Base-by-base conservation (phyloP, 106 monocot genomes). In the Posidonia australis region DNA sequence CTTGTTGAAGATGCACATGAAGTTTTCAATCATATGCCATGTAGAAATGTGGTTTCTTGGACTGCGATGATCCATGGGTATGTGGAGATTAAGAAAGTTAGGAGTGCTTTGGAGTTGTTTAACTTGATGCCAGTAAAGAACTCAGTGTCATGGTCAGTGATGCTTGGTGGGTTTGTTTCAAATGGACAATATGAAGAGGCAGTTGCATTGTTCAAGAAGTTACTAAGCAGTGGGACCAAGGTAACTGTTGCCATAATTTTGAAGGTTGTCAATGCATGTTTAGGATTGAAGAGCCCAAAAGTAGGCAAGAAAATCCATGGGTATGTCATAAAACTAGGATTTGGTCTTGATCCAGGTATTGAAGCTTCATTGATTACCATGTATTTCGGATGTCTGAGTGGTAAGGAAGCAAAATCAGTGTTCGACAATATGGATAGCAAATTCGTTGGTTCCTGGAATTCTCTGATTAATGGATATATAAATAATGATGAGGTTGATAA, bases 71-170 rank as follows among this genome's bases (percentile, higher is more conserved):
- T 58, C 12, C 19, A 58, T 13, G 27, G 27, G 12, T 58, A 31
- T 58, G 19, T 58, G 58, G 27, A 5, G 16, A n/a, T 58, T 58
- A 86, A 83, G 82, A 31, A 23, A 58, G n/a, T 58, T 58, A 6
- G 30, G 29, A 29, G 30, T 58, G 58, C 58, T 16, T 29, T 58
- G 58, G 58, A 58, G 29, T 58, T 58, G 27, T 58, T 29, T 17
- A 31, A 18, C 24, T 58, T 32, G 31, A n/a, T 29, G 30, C 80
- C 80, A 3, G 57, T 45, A 10, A 83, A 74, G 60, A 85, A 90
- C 70, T 52, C 22, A 5, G 82, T 85, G 21, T 63, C 80, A n/a
- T 85, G 85, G 85, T 72, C 56, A 31, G 82, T 89, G 9, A 77
- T 85, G 51, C 21, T 89, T 23, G 80, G 84, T 62, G 89, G 89